A percentile compares a stretch with the other conserved stretches of the same genome.
Conservation (phyloP, 2,329 filamentous ascomycete species). For the Monosporascus sp. region DNA sequence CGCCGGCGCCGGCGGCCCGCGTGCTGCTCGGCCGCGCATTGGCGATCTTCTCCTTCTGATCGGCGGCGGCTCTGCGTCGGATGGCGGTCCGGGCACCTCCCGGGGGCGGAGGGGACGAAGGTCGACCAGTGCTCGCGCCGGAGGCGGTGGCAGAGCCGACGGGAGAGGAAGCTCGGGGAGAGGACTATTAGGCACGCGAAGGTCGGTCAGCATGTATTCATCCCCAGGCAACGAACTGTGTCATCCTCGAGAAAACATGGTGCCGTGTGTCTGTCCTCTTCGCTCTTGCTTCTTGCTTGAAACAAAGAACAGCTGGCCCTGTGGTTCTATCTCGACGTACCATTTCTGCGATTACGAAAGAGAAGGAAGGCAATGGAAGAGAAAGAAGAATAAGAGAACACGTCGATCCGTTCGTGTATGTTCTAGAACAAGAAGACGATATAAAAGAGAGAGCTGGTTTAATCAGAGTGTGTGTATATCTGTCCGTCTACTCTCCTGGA, state of each 20-base stretch:
- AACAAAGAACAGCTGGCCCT: too few relatives aligned
- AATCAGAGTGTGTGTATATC: neutral
- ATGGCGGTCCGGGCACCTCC: conserved; percentile 94
- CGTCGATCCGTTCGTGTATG: too few relatives aligned
- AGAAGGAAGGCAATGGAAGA: too few relatives aligned
- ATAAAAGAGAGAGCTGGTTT: too few relatives aligned
- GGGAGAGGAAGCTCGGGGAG: conserved; percentile 56
- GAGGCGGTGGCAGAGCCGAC: conserved; percentile 52
- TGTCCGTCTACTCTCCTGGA: neutral
- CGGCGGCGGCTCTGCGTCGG: conserved; percentile 88
- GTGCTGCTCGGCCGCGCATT: conserved; percentile 92
- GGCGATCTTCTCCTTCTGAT: conserved; percentile 94
- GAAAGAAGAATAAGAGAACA: too few relatives aligned
- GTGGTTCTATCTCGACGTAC: too few relatives aligned
- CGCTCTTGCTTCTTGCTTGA: too few relatives aligned
- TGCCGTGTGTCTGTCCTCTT: too few relatives aligned
- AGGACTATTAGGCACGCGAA: conserved; percentile 39
- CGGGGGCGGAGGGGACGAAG: conserved; percentile 81
- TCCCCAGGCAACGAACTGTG: neutral
- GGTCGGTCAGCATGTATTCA: conserved; percentile 3
- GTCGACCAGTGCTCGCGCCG: conserved; percentile 68
- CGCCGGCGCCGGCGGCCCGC: conserved; percentile 86
- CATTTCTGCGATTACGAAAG: too few relatives aligned
- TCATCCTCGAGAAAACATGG: neutral
- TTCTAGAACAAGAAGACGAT: too few relatives aligned